Evolutionary conservation across 371 early-diverging fungal genomes (phyloP), one percentile per base, ranked within the genome.

Genomic region (Rhizopus delemar): DNA sequence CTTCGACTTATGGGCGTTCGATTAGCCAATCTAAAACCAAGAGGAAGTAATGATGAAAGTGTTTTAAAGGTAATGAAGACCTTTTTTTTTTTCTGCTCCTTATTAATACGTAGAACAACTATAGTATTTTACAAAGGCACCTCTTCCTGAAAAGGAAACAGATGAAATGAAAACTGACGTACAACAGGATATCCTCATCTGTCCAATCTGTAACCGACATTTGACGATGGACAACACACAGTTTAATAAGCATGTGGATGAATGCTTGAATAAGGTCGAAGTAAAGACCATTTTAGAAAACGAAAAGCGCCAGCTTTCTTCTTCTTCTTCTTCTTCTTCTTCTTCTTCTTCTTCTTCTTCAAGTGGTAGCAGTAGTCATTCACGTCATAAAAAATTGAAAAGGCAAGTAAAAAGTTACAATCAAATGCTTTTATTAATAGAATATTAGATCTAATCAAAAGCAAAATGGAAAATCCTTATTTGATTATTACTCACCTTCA

Each of bases 1-100:
- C 59, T 80, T 13, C 61, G 80, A 34, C 41, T 80, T 4, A 80
- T 80, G 80, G 80, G 80, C 1, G 55, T 80, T 35, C 68, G 73
- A 15, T 35, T 77, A 32, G 65, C 80, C 34, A 59, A 63, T 2
- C 50, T 80, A 11, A 63, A 68, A 41, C 63, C 63, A 7, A 59
- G 63, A 52, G 64, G 46, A 8, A 58, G 54, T 3, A 63, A 69
- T 43, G 69, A 70, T 32, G 60, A 69, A 50, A 66, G 66, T 51
- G 67, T 79, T 22, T 63, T 60, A 53, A 73, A 69, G 63, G 78
- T 75, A 65, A 34, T 28, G 1, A n/a, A 46, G 4, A 39, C 48
- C 4, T 13, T 13, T 3, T 49, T 51, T 28, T 43, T 39, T 39
- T 56, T 22, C 46, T 3, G n/a, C n/a, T 45, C 22, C 22, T 2